phyloP scores from a whole-genome alignment of 73 alveolate genomes.

The Paramecium biaurelia region DNA sequence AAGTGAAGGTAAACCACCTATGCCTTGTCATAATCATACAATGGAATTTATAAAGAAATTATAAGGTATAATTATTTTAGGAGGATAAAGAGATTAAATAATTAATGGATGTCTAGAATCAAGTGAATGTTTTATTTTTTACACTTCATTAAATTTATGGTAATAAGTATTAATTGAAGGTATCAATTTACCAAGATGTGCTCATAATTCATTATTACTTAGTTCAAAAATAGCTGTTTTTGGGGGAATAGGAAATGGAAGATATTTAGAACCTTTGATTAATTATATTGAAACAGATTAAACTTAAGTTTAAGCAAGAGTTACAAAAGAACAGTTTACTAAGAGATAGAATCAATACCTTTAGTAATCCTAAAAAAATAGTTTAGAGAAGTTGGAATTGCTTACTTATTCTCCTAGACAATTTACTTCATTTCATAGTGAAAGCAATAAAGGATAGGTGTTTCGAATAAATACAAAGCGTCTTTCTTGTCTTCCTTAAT shows the following conservation, averaged over 20 bases:
- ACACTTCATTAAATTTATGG: neutral
- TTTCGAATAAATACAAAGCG: neutral
- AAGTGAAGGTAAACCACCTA: neutral
- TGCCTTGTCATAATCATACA: conserved; percentile 42
- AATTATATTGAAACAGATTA: neutral
- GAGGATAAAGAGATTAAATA: conserved; percentile 23
- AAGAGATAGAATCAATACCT: neutral
- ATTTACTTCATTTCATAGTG: neutral
- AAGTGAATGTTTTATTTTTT: neutral
- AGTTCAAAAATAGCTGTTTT: conserved; percentile 30
- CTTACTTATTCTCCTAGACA: neutral
- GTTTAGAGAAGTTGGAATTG: neutral
- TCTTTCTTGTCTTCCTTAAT: neutral
- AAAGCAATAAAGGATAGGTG: neutral
- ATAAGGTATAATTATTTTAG: neutral
- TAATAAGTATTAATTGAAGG: neutral
- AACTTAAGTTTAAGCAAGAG: neutral
- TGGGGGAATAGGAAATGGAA: conserved; percentile 54
- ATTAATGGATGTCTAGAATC: conserved; percentile 27
- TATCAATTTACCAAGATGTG: neutral
- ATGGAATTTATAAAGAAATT: conserved; percentile 7
- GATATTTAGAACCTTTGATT: neutral
- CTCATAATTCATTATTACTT: neutral
- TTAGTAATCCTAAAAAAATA: neutral
- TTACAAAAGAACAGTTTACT: neutral